Evolutionary conservation across 176 grass and related monocot genomes (phyloP).

Genomic region (Phoenix dactylifera): DNA sequence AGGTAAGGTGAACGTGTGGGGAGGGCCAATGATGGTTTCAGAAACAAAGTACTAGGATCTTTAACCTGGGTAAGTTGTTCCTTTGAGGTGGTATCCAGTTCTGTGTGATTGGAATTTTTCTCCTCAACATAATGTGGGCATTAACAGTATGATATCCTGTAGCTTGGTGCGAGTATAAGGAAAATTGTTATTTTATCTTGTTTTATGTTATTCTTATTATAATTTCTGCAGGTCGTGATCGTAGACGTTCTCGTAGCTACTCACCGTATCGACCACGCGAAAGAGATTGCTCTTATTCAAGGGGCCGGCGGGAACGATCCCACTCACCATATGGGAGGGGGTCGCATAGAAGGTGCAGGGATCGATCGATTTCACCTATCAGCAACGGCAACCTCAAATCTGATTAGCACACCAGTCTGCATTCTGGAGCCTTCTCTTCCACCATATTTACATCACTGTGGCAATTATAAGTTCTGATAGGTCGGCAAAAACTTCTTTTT

Average conservation of each 20-base stretch:
- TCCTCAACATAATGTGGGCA: too few relatives aligned
- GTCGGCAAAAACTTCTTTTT: too few relatives aligned
- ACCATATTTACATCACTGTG: not conserved
- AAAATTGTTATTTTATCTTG: too few relatives aligned
- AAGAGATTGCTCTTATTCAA: conserved; percentile 25
- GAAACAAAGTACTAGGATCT: too few relatives aligned
- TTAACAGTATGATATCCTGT: conserved; percentile 4
- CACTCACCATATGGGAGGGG: conserved; percentile 20
- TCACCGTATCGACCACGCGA: conserved; percentile 40
- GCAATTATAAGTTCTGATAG: too few relatives aligned
- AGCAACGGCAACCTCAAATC: conserved; percentile 26
- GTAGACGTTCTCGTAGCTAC: conserved; percentile 40
- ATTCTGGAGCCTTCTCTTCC: not conserved
- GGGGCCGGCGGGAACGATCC: conserved; percentile 5
- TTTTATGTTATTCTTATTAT: not conserved
- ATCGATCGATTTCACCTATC: conserved; percentile 28
- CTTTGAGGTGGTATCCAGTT: too few relatives aligned
- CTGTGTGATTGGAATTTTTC: too few relatives aligned
- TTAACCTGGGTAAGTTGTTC: too few relatives aligned
- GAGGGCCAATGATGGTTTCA: too few relatives aligned
- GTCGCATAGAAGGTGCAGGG: conserved; percentile 31
- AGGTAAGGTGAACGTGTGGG: too few relatives aligned
- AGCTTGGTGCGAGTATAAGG: conserved; percentile 9
- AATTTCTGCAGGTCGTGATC: conserved; percentile 18
- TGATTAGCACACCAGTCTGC: conserved; percentile 11